Percentiles rank a stretch among this genome's conserved stretches.
Evolutionary conservation across 371 early-diverging fungal species (phyloP).

Genomic region (Saksenaea oblongispora): DNA sequence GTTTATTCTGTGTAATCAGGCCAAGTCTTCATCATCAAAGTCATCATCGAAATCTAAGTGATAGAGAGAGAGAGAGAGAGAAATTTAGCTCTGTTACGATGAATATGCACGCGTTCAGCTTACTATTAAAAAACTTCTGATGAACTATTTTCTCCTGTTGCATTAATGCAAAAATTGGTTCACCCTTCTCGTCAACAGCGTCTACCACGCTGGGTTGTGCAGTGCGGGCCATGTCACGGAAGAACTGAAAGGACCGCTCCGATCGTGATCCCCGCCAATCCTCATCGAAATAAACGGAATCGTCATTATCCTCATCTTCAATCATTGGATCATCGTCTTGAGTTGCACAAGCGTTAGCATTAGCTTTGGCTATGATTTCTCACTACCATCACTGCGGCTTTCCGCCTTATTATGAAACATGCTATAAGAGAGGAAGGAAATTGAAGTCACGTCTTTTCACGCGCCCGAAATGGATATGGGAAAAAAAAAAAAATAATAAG

Average conservation of each 20-base stretch:
- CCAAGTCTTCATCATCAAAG: constrained; percentile 17
- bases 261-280: background rate
- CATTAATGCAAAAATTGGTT: constrained; percentile 2
- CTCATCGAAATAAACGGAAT: background rate
- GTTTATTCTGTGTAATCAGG: background rate
- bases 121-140: constrained; percentile 19
- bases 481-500: no score
- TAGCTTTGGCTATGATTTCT: background rate
- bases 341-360: background rate
- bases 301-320: background rate
- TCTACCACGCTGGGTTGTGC: background rate
- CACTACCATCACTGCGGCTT: background rate
- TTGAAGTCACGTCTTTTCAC: no score
- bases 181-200: constrained; percentile 16
- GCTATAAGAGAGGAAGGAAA: no score
- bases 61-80: no score
- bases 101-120: background rate
- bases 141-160: constrained; percentile 19
- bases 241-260: background rate
- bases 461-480: no score
- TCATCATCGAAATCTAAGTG: constrained; percentile 15
- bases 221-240: background rate
- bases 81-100: background rate
- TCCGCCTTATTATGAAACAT: background rate
- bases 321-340: background rate